Evolutionary conservation across 768 basidiomycete genomes (phyloP).

Genomic region (Lepiota subincarnata): DNA sequence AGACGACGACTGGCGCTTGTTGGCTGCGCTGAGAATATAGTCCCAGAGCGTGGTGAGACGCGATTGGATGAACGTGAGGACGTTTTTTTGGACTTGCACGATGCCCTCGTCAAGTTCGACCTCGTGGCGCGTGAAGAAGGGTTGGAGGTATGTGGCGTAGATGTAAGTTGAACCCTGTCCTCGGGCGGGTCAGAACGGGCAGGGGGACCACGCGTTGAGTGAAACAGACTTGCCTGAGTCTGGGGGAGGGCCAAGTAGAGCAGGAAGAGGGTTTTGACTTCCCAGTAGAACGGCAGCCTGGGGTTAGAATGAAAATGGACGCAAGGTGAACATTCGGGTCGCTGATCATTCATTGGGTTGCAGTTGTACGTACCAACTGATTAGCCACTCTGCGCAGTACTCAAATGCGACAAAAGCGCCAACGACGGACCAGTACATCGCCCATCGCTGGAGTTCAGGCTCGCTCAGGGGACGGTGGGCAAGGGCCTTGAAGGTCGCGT

Average conservation of each 20-base stretch:
- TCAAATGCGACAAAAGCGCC: constrained; percentile 60
- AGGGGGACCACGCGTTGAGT: background rate
- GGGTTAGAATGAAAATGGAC: constrained; percentile 16
- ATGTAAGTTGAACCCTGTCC: constrained; percentile 63
- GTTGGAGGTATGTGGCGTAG: constrained; percentile 56
- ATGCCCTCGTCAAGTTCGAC: constrained; percentile 57
- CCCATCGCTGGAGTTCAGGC: constrained; percentile 51
- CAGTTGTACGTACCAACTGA: constrained; percentile 52
- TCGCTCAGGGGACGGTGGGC: constrained; percentile 47
- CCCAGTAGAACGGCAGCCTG: constrained; percentile 79
- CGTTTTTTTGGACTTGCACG: constrained; percentile 47
- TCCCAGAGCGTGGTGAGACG: constrained; percentile 48
- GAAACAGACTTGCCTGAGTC: constrained; percentile 46
- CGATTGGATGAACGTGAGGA: constrained; percentile 50
- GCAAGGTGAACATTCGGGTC: constrained; percentile 10
- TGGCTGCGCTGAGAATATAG: constrained; percentile 38
- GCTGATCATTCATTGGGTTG: background rate
- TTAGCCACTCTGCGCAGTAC: constrained; percentile 56
- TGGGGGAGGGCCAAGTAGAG: constrained; percentile 68
- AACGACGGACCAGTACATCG: constrained; percentile 63
- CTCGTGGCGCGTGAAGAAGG: constrained; percentile 58
- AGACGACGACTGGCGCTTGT: constrained; percentile 28
- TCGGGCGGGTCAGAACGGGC: constrained; percentile 11
- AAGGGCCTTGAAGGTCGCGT: constrained; percentile 64
- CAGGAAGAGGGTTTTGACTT: constrained; percentile 62